Evolutionary conservation across 768 basidiomycete species (phyloP).

Genomic region (Gloeopeniophorella convolvens): DNA sequence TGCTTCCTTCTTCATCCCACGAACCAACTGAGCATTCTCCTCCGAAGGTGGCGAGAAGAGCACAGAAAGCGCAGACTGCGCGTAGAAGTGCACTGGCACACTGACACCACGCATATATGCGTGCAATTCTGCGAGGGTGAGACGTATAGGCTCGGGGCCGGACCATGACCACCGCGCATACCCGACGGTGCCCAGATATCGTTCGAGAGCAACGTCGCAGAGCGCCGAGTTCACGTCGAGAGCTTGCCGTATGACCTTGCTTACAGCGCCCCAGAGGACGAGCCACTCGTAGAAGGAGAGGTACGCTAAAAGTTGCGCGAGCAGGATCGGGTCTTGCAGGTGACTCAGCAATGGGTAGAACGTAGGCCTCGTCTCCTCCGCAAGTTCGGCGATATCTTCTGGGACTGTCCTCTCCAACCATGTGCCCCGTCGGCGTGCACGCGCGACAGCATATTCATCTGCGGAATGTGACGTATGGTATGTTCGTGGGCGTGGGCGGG

Average conservation of each 20-base stretch:
- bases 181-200: conserved; percentile 65
- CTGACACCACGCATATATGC: conserved; percentile 77
- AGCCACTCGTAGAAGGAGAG: conserved; percentile 73
- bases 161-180: conserved; percentile 60
- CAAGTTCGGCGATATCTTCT: conserved; percentile 27
- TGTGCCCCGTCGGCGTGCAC: conserved; percentile 35
- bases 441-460: conserved; percentile 36
- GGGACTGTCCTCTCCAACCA: conserved; percentile 37
- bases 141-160: conserved; percentile 47
- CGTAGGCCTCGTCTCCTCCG: conserved; percentile 24
- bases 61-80: conserved; percentile 50
- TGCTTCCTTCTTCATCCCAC: conserved; percentile 50
- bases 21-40: conserved; percentile 39
- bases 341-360: conserved; percentile 52
- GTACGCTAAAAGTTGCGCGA: conserved; percentile 49
- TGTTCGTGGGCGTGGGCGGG: conserved; percentile 14
- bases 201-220: conserved; percentile 60
- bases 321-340: conserved; percentile 45
- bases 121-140: conserved; percentile 71
- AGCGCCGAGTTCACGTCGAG: conserved; percentile 45
- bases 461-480: conserved; percentile 26
- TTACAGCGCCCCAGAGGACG: conserved; percentile 43
- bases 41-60: conserved; percentile 41
- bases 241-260: conserved; percentile 43
- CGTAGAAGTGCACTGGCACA: conserved; percentile 68